Base-by-base conservation (phyloP, 164 flowering plant species). In the Umbellularia californica region DNA sequence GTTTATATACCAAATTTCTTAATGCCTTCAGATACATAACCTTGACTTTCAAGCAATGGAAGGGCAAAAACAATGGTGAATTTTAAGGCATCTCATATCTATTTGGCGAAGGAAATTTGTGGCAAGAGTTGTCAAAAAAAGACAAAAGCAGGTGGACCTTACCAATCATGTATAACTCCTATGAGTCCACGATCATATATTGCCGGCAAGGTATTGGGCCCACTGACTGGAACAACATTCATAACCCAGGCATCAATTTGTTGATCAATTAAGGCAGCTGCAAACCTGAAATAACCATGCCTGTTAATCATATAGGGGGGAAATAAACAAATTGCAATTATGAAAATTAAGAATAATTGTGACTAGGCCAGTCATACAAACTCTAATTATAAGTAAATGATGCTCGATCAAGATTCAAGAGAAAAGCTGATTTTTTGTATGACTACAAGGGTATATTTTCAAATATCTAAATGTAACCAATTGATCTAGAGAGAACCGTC, bases 111-210 rank as follows among this genome's bases (percentile, higher is more conserved):
- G 60, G 60, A 55, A 19, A 55, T 15, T 13, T 19, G 60, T 5
- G 20, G 17, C 60, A 55, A 55, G 60, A 55, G 2, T 19, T 55
- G 13, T 19, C 1, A 55, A 14, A 55, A 55, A 55, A 15, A 55
- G 60, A 19, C 60, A 55, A 52, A 52, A 35, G 47, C 47, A 35
- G 20, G 19, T 25, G 20, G 47, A 27, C 15, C 68, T 67, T 90
- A 90, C 97, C 97, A 92, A 78, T 94, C 98, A 86, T 94, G 98
- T 86, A 87, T 83, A 68, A 91, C 94, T 80, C 97, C 97, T 2
- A 92, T 80, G 60, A 94, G 92, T 69, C 98, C 98, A 23, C 97
- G 93, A 64, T 94, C 98, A 80, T 85, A 90, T 70, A 94, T 88
- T 27, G 90, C 90, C 70, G 97, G 97, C 79, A 94, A 84, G 22